Base-by-base conservation (phyloP, 2,329 filamentous ascomycete species). In the Fusarium veterinarium region DNA sequence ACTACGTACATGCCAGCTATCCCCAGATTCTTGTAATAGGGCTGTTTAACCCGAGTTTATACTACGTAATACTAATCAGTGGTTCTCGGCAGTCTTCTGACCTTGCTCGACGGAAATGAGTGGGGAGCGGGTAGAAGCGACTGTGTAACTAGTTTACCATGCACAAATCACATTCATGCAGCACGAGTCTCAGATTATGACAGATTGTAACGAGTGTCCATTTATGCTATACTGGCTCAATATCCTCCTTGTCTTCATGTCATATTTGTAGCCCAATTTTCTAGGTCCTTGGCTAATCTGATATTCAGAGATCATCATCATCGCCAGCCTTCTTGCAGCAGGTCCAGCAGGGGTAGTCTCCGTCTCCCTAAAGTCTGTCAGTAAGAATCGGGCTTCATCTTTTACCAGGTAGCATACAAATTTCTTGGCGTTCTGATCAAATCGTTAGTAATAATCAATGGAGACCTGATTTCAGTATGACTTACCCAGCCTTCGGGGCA, bases 401-500 rank as follows among this genome's bases (percentile, higher is more conserved):
- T 14, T 6, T 20, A 2, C 10, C 2, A 1, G 6, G 2, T 1
- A 12, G 0, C 19, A 6, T 64, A 69, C 70, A 19, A 64, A 17
- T 16, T 73, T 73, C 25, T 61, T 64, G 0, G 67, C 1, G 6
- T 46, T n/a, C 71, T 73, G 2, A 0, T 5, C 2, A 3, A 12
- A 8, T 1, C 9, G 48, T 73, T n/a, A 73, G 57, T 14, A 9
- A 30, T 3, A 4, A 3, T 17, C 0, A 40, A 11, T 9, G 4
- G 2, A 0, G 0, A 2, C 6, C 8, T 19, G 2, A 1, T 8
- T 1, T 3, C 2, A 16, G 2, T 11, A 6, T 23, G 7, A 51
- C 68, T 71, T 7, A 73, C 71, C 72, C 72, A 74, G 19, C 51
- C 52, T 0, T 41, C 20, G 6, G 71, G 71, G 4, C 72, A 74